Evolutionary conservation across 1,284 basidiomycete species (phyloP).

Genomic region (Malassezia psittaci): DNA sequence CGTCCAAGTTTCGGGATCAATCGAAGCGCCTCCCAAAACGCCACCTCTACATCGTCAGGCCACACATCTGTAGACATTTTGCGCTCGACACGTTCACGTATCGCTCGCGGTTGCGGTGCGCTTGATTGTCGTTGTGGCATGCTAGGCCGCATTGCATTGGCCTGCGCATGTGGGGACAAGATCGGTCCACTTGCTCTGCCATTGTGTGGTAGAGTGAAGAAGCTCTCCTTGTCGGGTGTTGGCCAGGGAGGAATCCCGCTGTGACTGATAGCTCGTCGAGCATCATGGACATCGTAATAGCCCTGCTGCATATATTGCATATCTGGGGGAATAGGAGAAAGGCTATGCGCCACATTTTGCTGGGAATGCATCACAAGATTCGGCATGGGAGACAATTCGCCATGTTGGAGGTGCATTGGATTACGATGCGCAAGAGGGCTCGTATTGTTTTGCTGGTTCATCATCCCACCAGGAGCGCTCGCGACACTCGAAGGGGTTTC

Average conservation of each 20-base stretch:
- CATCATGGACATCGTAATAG: slow-evolving; percentile 1
- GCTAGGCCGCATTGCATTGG: not conserved
- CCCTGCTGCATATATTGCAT: not conserved
- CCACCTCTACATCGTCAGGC: slow-evolving; percentile 50
- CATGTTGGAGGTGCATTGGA: not conserved
- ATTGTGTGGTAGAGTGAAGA: slow-evolving; percentile 5
- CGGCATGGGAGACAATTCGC: not conserved
- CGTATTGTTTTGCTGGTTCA: slow-evolving; percentile 4
- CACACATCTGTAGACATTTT: slow-evolving; percentile 49
- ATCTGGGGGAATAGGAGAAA: not conserved
- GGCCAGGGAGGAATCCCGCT: slow-evolving; percentile 3
- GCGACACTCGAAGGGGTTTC: slow-evolving; percentile 8
- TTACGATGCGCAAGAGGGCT: slow-evolving; percentile 15
- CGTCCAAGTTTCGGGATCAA: slow-evolving; percentile 50
- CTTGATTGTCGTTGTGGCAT: slow-evolving; percentile 14
- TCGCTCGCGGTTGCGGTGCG: slow-evolving; percentile 12
- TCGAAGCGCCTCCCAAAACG: slow-evolving; percentile 49
- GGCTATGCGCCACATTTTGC: not conserved
- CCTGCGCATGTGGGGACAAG: not conserved
- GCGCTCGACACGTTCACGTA: slow-evolving; percentile 19
- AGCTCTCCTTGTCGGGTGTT: slow-evolving; percentile 1
- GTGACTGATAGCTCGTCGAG: slow-evolving; percentile 15
- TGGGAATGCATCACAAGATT: not conserved
- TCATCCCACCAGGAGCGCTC: slow-evolving; percentile 1
- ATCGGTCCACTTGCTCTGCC: not conserved